Evolutionary conservation across 192 early-diverging fungal species (phyloP), one percentile per base, ranked within the genome.

Genomic region (Backusella morwellensis): DNA sequence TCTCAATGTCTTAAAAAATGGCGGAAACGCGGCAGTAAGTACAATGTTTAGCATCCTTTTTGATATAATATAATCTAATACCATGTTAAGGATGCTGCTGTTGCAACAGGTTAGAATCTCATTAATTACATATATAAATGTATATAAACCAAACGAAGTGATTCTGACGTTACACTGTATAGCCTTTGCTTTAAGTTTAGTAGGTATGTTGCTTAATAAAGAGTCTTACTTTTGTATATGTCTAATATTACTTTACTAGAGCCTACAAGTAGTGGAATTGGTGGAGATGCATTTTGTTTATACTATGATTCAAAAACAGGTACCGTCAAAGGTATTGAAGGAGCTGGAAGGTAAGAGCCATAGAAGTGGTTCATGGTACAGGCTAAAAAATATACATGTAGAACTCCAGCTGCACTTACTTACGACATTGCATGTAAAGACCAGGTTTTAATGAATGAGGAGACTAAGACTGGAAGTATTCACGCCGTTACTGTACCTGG

Each of bases 211-310:
- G 3, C 4, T 19, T 35, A 50, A 36, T 29, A 29, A 17, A 6
- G 7, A n/a, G 3, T n/a, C 34, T 41, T 14, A 23, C n/a, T 59
- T 38, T 12, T 52, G 0, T 66, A 19, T 26, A 50, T 29, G 1
- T 29, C 56, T 54, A 23, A 19, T 36, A 44, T 34, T 81, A 86
- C 15, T 85, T n/a, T 17, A 7, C 1, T 86, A 68, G 89, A 92
- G 84, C 93, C 93, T 15, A 75, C 78, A 35, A 90, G 88, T 1
- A 93, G 91, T 1, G 94, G 94, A 9, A 88, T 94, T 34, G 93
- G 94, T 44, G 94, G 94, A 32, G 94, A 95, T 78, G 87, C 86
- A 50, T 95, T 95, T 79, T 92, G 91, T 72, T 85, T 95, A 21
- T 95, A 86, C 72, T 95, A 91, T 81, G 85, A 90, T 40, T 87